A percentile compares a stretch with the other conserved stretches of the same genome.
These are phyloP conservation scores for Colletotrichum neosansevieriae DNA, from an alignment of 2,329 filamentous ascomycete species.

Conservation along the genomic window DNA sequence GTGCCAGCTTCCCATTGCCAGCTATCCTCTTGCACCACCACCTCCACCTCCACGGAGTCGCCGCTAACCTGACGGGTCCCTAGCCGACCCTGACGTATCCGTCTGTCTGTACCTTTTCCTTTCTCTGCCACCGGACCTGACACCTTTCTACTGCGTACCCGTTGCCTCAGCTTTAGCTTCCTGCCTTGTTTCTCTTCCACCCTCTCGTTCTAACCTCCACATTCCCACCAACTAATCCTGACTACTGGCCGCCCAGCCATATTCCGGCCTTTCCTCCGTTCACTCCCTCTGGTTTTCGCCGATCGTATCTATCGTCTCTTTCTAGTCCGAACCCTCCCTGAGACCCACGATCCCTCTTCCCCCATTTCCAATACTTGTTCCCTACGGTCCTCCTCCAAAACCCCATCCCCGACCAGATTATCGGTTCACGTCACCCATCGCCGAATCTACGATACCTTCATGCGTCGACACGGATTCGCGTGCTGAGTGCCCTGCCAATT, in stretches of 20 bases:
- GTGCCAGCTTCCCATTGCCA: conserved; percentile 4
- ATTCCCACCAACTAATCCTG: conserved; percentile 39
- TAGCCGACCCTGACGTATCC: conserved; percentile 26
- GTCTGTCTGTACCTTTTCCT: conserved; percentile 17
- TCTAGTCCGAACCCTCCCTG: conserved; percentile 36
- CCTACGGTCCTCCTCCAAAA: conserved; percentile 17
- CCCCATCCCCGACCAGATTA: conserved; percentile 2
- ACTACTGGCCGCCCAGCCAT: conserved; percentile 38
- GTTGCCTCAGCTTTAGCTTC: conserved; percentile 23
- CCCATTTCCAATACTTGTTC: conserved; percentile 18
- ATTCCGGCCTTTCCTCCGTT: conserved; percentile 34
- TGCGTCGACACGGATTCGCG: conserved; percentile 31
- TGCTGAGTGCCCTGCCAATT: conserved; percentile 34
- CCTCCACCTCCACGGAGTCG: conserved; percentile 15
- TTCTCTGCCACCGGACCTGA: conserved; percentile 33
- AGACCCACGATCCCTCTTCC: conserved; percentile 24
- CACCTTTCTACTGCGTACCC: conserved; percentile 32
- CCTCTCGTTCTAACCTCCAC: conserved; percentile 38
- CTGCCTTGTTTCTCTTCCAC: conserved; percentile 38
- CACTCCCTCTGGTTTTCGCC: conserved; percentile 27
- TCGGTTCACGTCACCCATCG: conserved; percentile 19
- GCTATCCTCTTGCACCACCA: conserved; percentile 5
- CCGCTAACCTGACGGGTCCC: conserved; percentile 22
- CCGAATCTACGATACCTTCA: conserved; percentile 19
- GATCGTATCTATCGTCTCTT: conserved; percentile 27